These are phyloP conservation scores for Castanea sativa DNA, from an alignment of 306 rosid species.

Conservation along the genomic window DNA sequence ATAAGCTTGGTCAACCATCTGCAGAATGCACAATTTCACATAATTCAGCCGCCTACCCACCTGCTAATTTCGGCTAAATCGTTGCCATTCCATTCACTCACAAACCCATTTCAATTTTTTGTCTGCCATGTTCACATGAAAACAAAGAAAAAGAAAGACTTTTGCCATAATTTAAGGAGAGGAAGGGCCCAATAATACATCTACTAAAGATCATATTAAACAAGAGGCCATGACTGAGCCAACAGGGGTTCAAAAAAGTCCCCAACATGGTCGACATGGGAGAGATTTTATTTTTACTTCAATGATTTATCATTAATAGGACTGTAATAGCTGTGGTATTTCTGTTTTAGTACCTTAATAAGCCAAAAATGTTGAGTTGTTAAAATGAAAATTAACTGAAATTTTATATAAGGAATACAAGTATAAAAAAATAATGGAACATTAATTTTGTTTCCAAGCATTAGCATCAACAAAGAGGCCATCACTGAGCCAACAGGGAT, in stretches of 20 bases:
- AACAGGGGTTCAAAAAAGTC: slow-evolving; percentile 30
- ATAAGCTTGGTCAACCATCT: slow-evolving; percentile 16
- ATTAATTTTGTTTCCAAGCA: not conserved
- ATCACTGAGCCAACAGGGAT: slow-evolving; percentile 27
- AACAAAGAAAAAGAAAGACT: slow-evolving; percentile 25
- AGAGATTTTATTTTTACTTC: slow-evolving; percentile 27
- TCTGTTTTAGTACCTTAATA: slow-evolving; percentile 20
- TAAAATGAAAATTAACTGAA: not conserved
- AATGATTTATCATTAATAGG: slow-evolving; percentile 13
- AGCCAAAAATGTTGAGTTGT: slow-evolving; percentile 1
- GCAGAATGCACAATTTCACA: slow-evolving; percentile 17
- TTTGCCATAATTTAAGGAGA: slow-evolving; percentile 30
- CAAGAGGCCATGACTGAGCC: slow-evolving; percentile 16
- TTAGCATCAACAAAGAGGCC: not conserved
- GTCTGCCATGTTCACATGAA: slow-evolving; percentile 39
- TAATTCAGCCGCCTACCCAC: not conserved
- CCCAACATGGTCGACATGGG: slow-evolving; percentile 36
- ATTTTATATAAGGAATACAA: not conserved
- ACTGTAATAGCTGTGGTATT: slow-evolving; percentile 16
- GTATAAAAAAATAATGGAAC: not conserved
- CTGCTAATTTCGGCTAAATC: not conserved
- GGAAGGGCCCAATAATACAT: slow-evolving; percentile 28
- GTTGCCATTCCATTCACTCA: slow-evolving; percentile 3
- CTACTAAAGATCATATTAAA: slow-evolving; percentile 10
- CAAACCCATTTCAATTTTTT: slow-evolving; percentile 6